A percentile compares a stretch with the other conserved stretches of the same genome.
Conservation (phyloP, 108 stramenopile genomes). For the Conticribra guillardii region DNA sequence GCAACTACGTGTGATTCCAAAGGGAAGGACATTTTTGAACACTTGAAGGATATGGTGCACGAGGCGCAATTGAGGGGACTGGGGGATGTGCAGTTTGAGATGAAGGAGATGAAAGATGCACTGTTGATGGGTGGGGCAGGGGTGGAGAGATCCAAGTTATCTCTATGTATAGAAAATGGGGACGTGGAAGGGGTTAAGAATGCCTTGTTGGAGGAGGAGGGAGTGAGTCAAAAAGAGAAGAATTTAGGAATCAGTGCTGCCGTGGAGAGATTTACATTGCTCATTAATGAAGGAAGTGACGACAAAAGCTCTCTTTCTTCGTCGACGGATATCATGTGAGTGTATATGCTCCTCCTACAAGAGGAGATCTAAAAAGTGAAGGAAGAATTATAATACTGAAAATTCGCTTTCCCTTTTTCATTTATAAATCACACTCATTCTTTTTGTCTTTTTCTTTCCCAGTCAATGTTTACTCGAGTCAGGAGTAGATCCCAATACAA, state of each 20-base stretch:
- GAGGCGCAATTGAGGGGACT: conserved; percentile 21
- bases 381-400: no score
- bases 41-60: conserved; percentile 27
- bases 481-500: conserved; percentile 15
- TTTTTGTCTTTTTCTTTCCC: not conserved
- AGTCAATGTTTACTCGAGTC: conserved; percentile 27
- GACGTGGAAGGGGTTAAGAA: conserved; percentile 20
- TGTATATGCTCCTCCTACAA: not conserved
- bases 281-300: conserved; percentile 9
- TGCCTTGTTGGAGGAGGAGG: conserved; percentile 8
- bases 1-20: conserved; percentile 37
- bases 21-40: conserved; percentile 50
- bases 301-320: not conserved
- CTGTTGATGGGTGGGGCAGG: not conserved
- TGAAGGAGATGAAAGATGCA: conserved; percentile 25
- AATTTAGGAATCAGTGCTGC: conserved; percentile 16
- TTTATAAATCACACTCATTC: no score
- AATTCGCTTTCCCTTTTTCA: no score
- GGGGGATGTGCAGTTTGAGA: conserved; percentile 28
- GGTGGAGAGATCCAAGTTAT: not conserved
- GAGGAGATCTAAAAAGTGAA: no score
- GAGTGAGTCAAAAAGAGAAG: not conserved
- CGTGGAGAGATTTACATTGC: conserved; percentile 11
- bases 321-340: conserved; percentile 34
- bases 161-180: conserved; percentile 1